phyloP scores from a whole-genome alignment of 2,329 filamentous ascomycete species.

The Periglandula ipomoeae region DNA sequence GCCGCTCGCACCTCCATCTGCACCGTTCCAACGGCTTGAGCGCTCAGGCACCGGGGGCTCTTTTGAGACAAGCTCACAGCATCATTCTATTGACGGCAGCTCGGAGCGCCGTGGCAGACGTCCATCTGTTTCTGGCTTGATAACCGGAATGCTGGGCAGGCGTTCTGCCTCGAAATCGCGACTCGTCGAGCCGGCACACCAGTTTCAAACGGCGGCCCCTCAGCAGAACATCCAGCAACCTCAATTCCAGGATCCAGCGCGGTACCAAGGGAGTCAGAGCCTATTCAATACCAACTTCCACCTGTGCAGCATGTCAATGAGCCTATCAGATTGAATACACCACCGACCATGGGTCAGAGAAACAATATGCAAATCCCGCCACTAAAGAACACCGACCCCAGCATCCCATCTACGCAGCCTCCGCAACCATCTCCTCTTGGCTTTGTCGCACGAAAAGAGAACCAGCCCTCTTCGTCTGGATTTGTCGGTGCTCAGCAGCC shows the following conservation, averaged over 20 bases:
- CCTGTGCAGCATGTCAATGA: neutral
- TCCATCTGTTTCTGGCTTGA: slow-evolving; percentile 20
- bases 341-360: neutral
- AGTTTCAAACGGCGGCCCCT: neutral
- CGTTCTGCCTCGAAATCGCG: slow-evolving; percentile 12
- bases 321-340: neutral
- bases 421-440: neutral
- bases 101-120: slow-evolving; percentile 16
- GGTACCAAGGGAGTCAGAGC: neutral
- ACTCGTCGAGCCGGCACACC: neutral
- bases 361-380: neutral
- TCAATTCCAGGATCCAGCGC: neutral
- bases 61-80: slow-evolving; percentile 11
- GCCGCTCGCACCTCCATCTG: slow-evolving; percentile 8
- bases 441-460: neutral
- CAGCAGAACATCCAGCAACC: neutral
- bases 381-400: neutral
- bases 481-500: neutral
- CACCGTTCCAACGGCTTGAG: slow-evolving; percentile 11
- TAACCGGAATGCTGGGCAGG: slow-evolving; percentile 21
- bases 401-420: neutral
- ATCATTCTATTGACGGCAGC: slow-evolving; percentile 6
- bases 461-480: neutral
- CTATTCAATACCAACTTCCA: neutral
- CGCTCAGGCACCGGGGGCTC: slow-evolving; percentile 17